Conservation (phyloP, 345 rosid genomes). For the Salix suchowensis region DNA sequence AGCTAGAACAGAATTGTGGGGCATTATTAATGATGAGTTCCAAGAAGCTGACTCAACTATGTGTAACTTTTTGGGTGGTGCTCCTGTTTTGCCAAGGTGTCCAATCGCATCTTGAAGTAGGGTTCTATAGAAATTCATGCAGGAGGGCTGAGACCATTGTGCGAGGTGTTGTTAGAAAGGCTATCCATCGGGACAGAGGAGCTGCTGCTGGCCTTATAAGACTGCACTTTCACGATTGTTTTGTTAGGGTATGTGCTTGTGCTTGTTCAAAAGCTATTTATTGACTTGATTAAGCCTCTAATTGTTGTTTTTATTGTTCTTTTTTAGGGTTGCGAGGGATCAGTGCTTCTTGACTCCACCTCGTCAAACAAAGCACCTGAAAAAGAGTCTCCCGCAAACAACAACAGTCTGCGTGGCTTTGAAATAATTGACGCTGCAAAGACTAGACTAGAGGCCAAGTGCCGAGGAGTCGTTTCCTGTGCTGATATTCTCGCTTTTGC, state of each 20-base stretch:
- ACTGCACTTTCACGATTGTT: conserved; percentile 65
- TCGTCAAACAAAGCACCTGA: conserved; percentile 39
- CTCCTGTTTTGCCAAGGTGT: conserved; percentile 14
- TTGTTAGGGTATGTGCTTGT: conserved; percentile 35
- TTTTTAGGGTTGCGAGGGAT: conserved; percentile 51
- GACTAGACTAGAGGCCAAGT: conserved; percentile 33
- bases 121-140: conserved; percentile 40
- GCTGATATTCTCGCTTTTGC: conserved; percentile 58
- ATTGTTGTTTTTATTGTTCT: background rate
- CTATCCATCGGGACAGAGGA: conserved; percentile 27
- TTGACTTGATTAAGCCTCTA: background rate
- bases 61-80: background rate
- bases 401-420: conserved; percentile 48
- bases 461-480: conserved; percentile 51
- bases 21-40: conserved; percentile 5
- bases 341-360: conserved; percentile 44
- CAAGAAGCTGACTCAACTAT: background rate
- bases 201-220: conserved; percentile 47
- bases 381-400: conserved; percentile 43
- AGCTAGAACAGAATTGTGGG: background rate
- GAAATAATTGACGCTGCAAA: conserved; percentile 47
- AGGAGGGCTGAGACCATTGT: conserved; percentile 38
- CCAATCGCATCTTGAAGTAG: conserved; percentile 39
- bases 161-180: conserved; percentile 35
- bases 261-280: background rate